A percentile compares a stretch with the other conserved stretches of the same genome.
These are phyloP conservation scores for Ehretia macrophylla DNA, from an alignment of 257 asterid species.

Conservation along the genomic window DNA sequence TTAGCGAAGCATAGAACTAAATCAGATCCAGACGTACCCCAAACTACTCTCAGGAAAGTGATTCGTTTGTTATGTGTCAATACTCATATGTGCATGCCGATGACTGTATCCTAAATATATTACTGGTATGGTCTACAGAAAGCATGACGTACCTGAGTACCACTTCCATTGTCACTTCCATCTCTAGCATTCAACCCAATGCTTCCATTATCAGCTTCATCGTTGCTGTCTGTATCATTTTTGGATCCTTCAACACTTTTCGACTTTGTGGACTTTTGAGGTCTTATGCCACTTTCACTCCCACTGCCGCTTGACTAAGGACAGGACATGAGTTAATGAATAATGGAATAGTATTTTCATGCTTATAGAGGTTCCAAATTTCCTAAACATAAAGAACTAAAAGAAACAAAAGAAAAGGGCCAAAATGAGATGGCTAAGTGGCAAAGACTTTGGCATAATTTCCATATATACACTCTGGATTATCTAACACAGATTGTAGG, in stretches of 20 bases:
- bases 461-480: too few relatives aligned
- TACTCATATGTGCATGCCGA: neutral
- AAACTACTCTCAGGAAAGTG: neutral
- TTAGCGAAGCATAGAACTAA: too few relatives aligned
- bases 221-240: slow-evolving; percentile 27
- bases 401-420: too few relatives aligned
- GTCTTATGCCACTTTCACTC: slow-evolving; percentile 44
- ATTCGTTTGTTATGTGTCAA: too few relatives aligned
- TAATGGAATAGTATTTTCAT: neutral
- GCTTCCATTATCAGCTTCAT: slow-evolving; percentile 39
- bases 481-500: too few relatives aligned
- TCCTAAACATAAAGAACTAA: too few relatives aligned
- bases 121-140: neutral
- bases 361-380: neutral
- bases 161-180: slow-evolving; percentile 51
- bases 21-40: neutral
- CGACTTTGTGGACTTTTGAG: slow-evolving; percentile 34
- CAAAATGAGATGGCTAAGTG: too few relatives aligned
- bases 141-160: slow-evolving; percentile 36
- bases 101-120: neutral
- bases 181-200: slow-evolving; percentile 26
- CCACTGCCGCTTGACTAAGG: slow-evolving; percentile 48
- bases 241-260: slow-evolving; percentile 29
- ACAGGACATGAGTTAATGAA: slow-evolving; percentile 1
- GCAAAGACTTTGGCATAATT: too few relatives aligned